A percentile compares a stretch with the other conserved stretches of the same genome.
phyloP scores from a whole-genome alignment of 2,329 filamentous ascomycete genomes.

The Nothopassalora personata region DNA sequence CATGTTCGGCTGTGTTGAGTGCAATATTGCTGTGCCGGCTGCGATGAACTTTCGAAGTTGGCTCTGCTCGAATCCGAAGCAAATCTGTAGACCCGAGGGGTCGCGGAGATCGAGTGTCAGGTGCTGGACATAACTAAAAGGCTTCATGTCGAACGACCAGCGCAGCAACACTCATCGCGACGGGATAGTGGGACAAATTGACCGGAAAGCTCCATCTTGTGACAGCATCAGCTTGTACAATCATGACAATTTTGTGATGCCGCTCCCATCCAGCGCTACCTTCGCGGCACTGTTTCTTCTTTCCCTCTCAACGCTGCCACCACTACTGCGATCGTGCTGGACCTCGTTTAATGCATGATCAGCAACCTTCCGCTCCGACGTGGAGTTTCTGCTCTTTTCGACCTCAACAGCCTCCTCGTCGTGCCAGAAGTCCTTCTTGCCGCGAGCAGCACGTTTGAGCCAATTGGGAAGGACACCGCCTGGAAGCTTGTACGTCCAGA shows the following conservation, averaged over 20 bases:
- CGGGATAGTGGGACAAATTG: neutral
- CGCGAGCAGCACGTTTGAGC: constrained; percentile 57
- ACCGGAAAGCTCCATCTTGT: neutral
- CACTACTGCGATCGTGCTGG: neutral
- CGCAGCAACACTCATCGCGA: neutral
- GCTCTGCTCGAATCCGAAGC: neutral
- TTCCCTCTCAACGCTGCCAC: neutral
- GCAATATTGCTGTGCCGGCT: neutral
- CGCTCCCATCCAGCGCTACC: neutral
- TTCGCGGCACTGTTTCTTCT: neutral
- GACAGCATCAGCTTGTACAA: neutral
- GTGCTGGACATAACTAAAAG: neutral
- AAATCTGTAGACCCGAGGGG: neutral
- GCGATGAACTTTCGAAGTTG: neutral
- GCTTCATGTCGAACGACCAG: neutral
- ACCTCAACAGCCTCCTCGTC: constrained; percentile 14
- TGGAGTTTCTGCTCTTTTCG: neutral
- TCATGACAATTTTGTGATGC: neutral
- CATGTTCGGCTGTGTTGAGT: neutral
- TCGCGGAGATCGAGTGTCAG: neutral
- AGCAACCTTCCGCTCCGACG: neutral
- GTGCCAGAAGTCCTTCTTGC: constrained; percentile 71
- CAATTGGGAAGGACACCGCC: constrained; percentile 72
- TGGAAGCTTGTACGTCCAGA: constrained; percentile 71
- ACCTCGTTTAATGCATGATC: neutral